Conservation (phyloP, 441 rosid species). For the Rhodomyrtus psidioides region DNA sequence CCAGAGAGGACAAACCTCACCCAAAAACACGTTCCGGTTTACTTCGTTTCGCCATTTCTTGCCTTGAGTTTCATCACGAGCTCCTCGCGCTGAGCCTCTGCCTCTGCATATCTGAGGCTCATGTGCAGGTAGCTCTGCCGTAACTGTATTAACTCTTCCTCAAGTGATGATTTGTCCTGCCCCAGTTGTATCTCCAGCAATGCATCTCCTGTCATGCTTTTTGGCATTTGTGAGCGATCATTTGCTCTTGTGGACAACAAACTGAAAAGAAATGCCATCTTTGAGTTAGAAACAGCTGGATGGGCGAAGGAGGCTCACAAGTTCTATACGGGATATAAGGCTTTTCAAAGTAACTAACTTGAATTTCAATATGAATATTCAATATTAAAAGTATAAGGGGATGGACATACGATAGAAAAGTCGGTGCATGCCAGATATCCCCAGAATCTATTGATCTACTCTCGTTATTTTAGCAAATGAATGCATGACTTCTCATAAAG, state of each 20-base stretch:
- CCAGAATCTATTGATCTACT: not conserved
- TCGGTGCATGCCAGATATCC: not conserved
- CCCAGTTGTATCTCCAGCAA: not conserved
- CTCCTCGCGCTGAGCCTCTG: conserved; percentile 44
- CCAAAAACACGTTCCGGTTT: not conserved
- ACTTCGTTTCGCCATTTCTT: conserved; percentile 13
- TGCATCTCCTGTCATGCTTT: conserved; percentile 1
- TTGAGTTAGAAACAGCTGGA: not conserved
- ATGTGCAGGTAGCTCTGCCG: conserved; percentile 42
- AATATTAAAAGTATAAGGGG: no score
- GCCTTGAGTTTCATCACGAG: conserved; percentile 46
- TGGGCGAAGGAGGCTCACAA: not conserved
- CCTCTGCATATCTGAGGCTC: conserved; percentile 68
- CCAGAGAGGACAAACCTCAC: not conserved
- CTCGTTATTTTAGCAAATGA: not conserved
- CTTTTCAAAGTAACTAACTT: no score
- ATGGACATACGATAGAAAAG: no score
- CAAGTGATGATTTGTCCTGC: conserved; percentile 8
- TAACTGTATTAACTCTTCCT: conserved; percentile 40
- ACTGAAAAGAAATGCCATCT: conserved; percentile 19
- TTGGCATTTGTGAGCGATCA: not conserved
- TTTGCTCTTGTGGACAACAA: conserved; percentile 19
- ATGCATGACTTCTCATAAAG: not conserved
- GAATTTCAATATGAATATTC: no score
- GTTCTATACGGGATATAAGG: not conserved